These are phyloP conservation scores for Crithidia acanthocephali DNA, from an alignment of 208 protist genomes.

Conservation along the genomic window DNA sequence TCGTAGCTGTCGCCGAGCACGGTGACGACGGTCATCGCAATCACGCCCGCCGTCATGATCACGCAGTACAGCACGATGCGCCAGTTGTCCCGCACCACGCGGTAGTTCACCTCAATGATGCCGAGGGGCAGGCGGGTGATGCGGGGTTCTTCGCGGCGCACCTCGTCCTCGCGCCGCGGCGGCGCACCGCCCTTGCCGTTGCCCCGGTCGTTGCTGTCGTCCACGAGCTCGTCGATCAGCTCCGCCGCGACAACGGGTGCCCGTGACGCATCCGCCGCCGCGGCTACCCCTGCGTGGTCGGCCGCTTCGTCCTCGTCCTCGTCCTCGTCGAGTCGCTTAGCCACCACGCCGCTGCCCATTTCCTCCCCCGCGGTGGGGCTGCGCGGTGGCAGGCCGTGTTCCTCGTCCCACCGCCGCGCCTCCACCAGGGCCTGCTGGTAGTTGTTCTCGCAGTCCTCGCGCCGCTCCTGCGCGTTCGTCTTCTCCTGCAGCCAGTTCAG, in stretches of 20 bases:
- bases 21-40: constrained; percentile 40
- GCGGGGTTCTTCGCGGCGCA: constrained; percentile 3
- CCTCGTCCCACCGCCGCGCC: constrained; percentile 19
- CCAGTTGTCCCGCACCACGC: constrained; percentile 37
- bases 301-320: constrained; percentile 3
- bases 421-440: constrained; percentile 16
- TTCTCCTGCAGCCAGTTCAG: constrained; percentile 60
- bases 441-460: constrained; percentile 33
- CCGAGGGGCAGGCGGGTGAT: constrained; percentile 25
- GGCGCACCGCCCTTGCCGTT: neutral
- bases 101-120: constrained; percentile 35
- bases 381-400: constrained; percentile 3
- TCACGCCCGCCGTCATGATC: constrained; percentile 40
- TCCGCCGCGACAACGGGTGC: neutral
- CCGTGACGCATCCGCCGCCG: neutral
- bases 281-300: neutral
- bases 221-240: constrained; percentile 9
- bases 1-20: constrained; percentile 38
- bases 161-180: constrained; percentile 14
- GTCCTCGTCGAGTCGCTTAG: constrained; percentile 1
- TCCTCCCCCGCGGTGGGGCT: neutral
- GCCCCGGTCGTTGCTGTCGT: neutral
- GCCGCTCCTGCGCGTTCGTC: constrained; percentile 42
- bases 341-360: neutral
- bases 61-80: constrained; percentile 36